Conservation (phyloP, 441 rosid species). For the Gossypium schwendimanii region DNA sequence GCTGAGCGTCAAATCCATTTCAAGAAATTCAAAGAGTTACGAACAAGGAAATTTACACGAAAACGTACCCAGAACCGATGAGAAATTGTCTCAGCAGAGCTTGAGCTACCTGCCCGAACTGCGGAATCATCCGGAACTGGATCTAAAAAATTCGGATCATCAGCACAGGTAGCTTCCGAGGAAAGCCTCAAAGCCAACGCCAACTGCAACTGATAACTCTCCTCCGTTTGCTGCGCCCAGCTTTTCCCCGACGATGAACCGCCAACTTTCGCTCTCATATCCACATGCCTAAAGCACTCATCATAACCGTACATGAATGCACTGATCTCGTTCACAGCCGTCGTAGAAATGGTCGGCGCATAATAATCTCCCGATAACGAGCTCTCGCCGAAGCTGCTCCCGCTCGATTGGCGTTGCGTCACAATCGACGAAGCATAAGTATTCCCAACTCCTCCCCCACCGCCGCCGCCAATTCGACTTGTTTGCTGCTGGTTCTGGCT, state of each 20-base stretch:
- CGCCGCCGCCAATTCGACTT: constrained; percentile 27
- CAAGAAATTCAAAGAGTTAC: background rate
- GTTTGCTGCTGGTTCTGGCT: constrained; percentile 44
- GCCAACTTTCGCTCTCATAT: constrained; percentile 37
- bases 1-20: background rate
- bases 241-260: constrained; percentile 65
- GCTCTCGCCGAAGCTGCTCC: constrained; percentile 93
- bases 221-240: constrained; percentile 99
- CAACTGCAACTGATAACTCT: constrained; percentile 96
- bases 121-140: constrained; percentile 65
- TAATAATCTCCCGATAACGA: constrained; percentile 84
- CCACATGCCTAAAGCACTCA: constrained; percentile 37
- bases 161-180: constrained; percentile 78
- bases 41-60: background rate
- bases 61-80: constrained; percentile 87
- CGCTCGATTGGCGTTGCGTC: constrained; percentile 89
- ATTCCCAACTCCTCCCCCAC: constrained; percentile 17
- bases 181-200: constrained; percentile 87
- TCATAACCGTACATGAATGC: constrained; percentile 44
- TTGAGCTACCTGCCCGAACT: constrained; percentile 35
- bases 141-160: constrained; percentile 88
- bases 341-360: constrained; percentile 49
- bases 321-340: constrained; percentile 59
- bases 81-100: constrained; percentile 65
- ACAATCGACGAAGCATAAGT: constrained; percentile 48